Conservation (phyloP, 2,329 filamentous ascomycete genomes). For the Arthrobotrys sphaeroides region DNA sequence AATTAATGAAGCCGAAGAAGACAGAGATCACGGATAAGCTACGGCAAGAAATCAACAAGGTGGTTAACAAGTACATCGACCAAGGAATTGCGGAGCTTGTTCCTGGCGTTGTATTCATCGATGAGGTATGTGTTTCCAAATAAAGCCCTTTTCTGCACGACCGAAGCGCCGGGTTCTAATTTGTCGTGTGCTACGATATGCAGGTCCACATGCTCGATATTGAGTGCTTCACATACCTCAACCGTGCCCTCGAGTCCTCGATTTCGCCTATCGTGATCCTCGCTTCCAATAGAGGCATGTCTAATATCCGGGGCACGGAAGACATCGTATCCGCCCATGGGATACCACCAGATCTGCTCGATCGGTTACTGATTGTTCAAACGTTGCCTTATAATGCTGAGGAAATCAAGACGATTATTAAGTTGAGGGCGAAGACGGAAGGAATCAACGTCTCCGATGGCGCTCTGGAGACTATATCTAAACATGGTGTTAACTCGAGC, state of each 20-base stretch:
- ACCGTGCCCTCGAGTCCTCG: conserved; percentile 92
- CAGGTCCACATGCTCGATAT: conserved; percentile 99
- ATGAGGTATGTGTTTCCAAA: conserved; percentile 74
- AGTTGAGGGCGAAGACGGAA: conserved; percentile 83
- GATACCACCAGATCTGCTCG: conserved; percentile 90
- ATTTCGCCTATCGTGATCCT: conserved; percentile 98
- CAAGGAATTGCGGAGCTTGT: conserved; percentile 97
- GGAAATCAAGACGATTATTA: conserved; percentile 92
- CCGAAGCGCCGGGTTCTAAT: conserved; percentile 45
- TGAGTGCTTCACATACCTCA: conserved; percentile 98
- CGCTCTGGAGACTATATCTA: conserved; percentile 85
- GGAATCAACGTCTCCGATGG: conserved; percentile 79
- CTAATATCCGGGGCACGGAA: conserved; percentile 86
- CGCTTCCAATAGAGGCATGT: conserved; percentile 94
- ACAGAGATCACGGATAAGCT: conserved; percentile 99
- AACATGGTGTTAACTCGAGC: conserved; percentile 87
- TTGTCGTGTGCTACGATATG: conserved; percentile 51
- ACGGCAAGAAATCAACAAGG: conserved; percentile 96
- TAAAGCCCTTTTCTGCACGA: conserved; percentile 55
- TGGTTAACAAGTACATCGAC: conserved; percentile 98
- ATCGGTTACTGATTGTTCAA: conserved; percentile 92
- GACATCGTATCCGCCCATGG: conserved; percentile 88
- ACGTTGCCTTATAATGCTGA: conserved; percentile 87
- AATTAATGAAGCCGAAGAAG: conserved; percentile 99
- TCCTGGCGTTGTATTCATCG: conserved; percentile 97